These are phyloP conservation scores for Pyrus pyrifolia DNA, from an alignment of 306 rosid genomes.

Conservation along the genomic window DNA sequence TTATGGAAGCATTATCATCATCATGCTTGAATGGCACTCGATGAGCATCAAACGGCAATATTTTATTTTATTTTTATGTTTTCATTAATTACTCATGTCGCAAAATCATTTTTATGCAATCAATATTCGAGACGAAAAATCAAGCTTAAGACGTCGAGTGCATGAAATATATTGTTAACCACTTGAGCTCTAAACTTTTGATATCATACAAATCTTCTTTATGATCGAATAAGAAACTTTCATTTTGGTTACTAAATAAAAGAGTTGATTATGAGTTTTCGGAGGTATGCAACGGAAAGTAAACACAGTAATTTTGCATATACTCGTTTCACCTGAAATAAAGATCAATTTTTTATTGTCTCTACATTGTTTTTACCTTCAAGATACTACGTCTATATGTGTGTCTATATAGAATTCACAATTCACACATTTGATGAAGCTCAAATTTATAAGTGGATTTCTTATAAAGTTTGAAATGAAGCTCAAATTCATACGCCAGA, in stretches of 20 bases:
- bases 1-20: constrained; percentile 23
- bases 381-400: too few relatives aligned
- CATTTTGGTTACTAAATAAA: not conserved
- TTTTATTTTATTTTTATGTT: not conserved
- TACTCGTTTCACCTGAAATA: not conserved
- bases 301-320: too few relatives aligned
- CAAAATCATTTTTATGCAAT: too few relatives aligned
- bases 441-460: too few relatives aligned
- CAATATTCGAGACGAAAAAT: too few relatives aligned
- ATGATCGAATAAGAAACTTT: not conserved
- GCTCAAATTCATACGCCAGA: not conserved
- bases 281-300: not conserved
- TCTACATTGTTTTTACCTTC: not conserved
- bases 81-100: not conserved
- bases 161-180: not conserved
- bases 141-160: not conserved
- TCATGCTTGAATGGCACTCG: constrained; percentile 19
- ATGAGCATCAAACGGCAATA: constrained; percentile 21
- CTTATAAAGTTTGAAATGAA: too few relatives aligned
- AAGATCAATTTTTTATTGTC: not conserved
- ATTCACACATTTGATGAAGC: not conserved
- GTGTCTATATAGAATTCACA: not conserved
- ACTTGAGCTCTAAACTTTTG: not conserved
- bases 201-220: not conserved
- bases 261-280: not conserved